Percentiles rank a stretch among this genome's conserved stretches.
Evolutionary conservation across 306 rosid species (phyloP).

Genomic region (Benincasa hispida): DNA sequence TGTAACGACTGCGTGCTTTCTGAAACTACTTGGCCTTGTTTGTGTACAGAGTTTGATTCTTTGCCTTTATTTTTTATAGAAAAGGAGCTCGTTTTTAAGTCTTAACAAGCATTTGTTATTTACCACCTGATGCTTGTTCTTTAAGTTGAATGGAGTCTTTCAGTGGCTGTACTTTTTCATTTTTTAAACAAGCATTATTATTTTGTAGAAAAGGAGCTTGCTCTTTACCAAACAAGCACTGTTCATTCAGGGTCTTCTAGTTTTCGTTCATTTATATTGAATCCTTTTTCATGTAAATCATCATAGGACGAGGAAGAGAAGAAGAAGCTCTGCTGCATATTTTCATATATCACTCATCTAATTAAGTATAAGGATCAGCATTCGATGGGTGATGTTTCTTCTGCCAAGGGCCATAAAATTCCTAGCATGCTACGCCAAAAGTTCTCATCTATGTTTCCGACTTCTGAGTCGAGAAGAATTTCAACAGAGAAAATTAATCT

Average conservation of each 20-base stretch:
- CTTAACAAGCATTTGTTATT: background rate
- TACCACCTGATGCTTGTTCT: background rate
- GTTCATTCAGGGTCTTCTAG: background rate
- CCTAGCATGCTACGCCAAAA: conserved; percentile 43
- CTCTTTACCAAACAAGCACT: background rate
- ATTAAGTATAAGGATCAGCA: conserved; percentile 62
- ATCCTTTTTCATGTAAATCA: background rate
- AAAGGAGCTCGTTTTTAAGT: background rate
- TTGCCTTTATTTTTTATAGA: background rate
- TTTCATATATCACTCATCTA: conserved; percentile 68
- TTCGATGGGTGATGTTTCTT: conserved; percentile 31
- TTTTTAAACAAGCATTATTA: background rate
- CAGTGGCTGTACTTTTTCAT: background rate
- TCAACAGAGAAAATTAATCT: conserved; percentile 44
- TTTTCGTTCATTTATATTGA: background rate
- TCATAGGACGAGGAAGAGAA: conserved; percentile 63
- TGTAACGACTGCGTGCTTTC: background rate
- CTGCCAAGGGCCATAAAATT: conserved; percentile 40
- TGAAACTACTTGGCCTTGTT: background rate
- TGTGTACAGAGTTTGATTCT: background rate
- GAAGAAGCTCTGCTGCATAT: conserved; percentile 39
- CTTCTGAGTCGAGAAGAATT: conserved; percentile 25
- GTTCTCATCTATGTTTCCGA: conserved; percentile 40
- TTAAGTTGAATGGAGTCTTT: background rate
- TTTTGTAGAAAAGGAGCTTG: background rate